Evolutionary conservation across 225 moss, liverwort and hornwort genomes (phyloP).

Genomic region (Neckera pumila): DNA sequence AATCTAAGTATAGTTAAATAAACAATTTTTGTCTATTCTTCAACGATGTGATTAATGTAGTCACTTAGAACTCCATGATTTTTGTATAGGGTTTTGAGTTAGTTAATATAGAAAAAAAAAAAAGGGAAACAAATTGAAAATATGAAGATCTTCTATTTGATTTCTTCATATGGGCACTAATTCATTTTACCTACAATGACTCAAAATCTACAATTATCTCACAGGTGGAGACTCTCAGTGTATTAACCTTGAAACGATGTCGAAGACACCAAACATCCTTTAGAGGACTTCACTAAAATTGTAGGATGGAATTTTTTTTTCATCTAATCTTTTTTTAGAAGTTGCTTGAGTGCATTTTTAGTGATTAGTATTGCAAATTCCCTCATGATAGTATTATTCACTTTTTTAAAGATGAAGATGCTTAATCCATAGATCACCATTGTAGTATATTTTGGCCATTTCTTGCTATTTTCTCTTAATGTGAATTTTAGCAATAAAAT

Average conservation of each 20-base stretch:
- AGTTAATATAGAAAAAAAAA: neutral
- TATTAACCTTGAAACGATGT: no score
- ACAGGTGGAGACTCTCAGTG: accelerated
- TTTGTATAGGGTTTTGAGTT: neutral
- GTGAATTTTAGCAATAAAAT: neutral
- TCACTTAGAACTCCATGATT: neutral
- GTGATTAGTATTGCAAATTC: neutral
- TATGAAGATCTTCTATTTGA: neutral
- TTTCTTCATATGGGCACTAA: neutral
- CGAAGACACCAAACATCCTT: no score
- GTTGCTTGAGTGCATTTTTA: neutral
- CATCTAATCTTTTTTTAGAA: neutral
- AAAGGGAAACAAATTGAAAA: neutral
- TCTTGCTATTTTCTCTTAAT: neutral
- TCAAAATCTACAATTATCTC: neutral
- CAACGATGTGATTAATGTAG: neutral
- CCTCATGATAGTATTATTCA: neutral
- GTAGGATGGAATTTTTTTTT: neutral
- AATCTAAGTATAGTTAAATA: no score
- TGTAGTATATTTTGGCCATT: neutral
- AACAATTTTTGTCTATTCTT: neutral
- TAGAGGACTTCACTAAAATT: neutral
- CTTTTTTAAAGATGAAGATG: neutral
- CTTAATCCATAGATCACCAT: accelerated
- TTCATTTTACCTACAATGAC: neutral